Base-by-base conservation (phyloP, 2,329 filamentous ascomycete genomes). In the Corinectria fuckeliana region DNA sequence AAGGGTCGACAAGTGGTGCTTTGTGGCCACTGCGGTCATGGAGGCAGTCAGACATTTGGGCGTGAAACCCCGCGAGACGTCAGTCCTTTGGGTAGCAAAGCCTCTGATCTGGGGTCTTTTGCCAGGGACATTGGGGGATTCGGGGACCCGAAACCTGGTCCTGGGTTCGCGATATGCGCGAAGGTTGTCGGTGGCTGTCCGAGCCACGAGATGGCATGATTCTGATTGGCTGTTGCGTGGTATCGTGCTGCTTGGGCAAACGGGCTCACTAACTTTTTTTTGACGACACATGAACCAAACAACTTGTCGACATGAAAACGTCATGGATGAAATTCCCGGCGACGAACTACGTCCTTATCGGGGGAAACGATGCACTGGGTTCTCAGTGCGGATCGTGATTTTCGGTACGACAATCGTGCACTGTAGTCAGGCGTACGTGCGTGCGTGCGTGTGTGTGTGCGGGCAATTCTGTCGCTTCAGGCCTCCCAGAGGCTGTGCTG, bases 201-300 rank as follows among this genome's bases (percentile, higher is more conserved):
- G 32, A 41, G 52, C 25, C 14, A 50, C 47, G 28, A 55, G 47
- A 34, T 16, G 4, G 8, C 23, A 8, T 23, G 16, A 32, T 26
- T 20, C 16, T 61, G 54, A 61, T 61, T 61, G 58, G 58, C 45
- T 39, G 30, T 4, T 14, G 5, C 16, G 36, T 48, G 20, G 26
- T 32, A 18, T 36, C n/a, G 41, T 13, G 21, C n/a, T 14, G 20
- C 21, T 20, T 45, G 14, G 36, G 21, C 14, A 59, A 54, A 41
- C 39, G 28, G 32, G 36, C 7, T 30, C 36, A 26, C 28, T 34
- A 49, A 61, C 50, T 61, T 49, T 58, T 54, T 61, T 61, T 61
- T 21, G 28, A 61, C 59, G 55, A 55, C 59, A 51, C 30, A 30
- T 30, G 28, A 52, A 50, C 55, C 55, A 30, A 21, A 25, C 34